Evolutionary conservation across 345 rosid species (phyloP), one percentile per base, ranked within the genome.

Genomic region (Garcia nutans): DNA sequence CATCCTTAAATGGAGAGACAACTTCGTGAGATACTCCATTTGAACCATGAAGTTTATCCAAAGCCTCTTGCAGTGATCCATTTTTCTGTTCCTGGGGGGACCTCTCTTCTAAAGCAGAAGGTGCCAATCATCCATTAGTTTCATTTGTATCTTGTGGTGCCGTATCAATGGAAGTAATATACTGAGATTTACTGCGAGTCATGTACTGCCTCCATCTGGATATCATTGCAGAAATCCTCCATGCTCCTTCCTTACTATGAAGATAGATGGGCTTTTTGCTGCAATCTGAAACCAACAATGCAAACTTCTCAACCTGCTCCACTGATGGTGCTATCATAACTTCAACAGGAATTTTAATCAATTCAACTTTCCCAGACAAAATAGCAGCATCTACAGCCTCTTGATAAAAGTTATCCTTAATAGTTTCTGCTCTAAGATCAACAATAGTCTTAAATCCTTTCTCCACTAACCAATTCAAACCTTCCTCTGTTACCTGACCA

Each of bases 121-220:
- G 58, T 69, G 71, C 49, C 54, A 60, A 76, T 52, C 65, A 56
- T 61, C 80, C 79, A 33, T 74, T 78, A 31, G 37, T 71, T 62
- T 75, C 80, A 74, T 76, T 65, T 26, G 71, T 64, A 65, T 76
- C 76, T 60, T 74, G 31, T 57, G 68, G 74, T 31, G 26, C 60
- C 24, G 37, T 28, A 63, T 84, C 86, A 66, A 24, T 67, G 6
- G 71, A 47, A 80, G 59, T 66, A 17, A 54, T 54, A 11, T n/a
- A 64, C 68, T 80, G 86, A 65, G 82, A 80, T 49, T 79, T 73
- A 70, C 37, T 74, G 67, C 96, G 91, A 74, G 84, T 87, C 90
- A 89, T 88, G 86, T 84, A 90, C 89, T 95, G 99, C 84, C 89
- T 87, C 96, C 99, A 95, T 83, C 98, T 87, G 66, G 99, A 93